Percentiles rank a stretch among this genome's conserved stretches.
These are phyloP conservation scores for Davidsoniella eucalypti DNA, from an alignment of 2,329 filamentous ascomycete species.

Conservation along the genomic window DNA sequence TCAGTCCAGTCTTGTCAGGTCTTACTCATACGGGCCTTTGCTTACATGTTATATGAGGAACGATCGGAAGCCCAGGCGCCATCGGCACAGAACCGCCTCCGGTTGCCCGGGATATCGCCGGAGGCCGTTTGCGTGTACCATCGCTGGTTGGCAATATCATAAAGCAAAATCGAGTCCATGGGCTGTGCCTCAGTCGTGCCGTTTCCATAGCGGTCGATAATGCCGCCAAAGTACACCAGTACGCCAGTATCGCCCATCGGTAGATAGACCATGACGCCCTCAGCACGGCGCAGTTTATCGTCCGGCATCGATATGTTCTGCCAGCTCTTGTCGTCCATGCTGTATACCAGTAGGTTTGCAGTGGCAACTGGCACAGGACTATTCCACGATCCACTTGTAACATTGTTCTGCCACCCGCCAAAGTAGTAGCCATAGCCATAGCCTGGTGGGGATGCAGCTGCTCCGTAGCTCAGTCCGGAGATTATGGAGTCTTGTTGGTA, in stretches of 20 bases:
- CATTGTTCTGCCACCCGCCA: conserved; percentile 44
- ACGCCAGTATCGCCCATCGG: conserved; percentile 43
- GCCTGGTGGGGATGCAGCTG: conserved; percentile 36
- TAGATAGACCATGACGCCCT: conserved; percentile 43
- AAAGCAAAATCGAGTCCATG: conserved; percentile 38
- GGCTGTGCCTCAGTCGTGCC: conserved; percentile 29
- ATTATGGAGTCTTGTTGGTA: conserved; percentile 22
- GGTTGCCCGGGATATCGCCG: conserved; percentile 33
- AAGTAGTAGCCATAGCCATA: conserved; percentile 43
- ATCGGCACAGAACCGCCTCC: conserved; percentile 45
- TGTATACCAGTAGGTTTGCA: conserved; percentile 36
- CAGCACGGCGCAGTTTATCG: conserved; percentile 36
- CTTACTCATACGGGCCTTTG: not conserved
- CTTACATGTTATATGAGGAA: conserved; percentile 49
- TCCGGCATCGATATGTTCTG: conserved; percentile 35
- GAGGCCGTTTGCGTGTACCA: conserved; percentile 44
- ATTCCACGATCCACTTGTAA: conserved; percentile 33
- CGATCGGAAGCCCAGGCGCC: conserved; percentile 41
- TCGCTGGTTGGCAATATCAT: conserved; percentile 40
- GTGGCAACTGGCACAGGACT: conserved; percentile 29
- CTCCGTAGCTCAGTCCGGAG: conserved; percentile 36
- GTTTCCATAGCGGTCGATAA: conserved; percentile 26
- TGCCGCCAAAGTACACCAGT: conserved; percentile 45
- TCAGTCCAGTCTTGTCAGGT: not conserved
- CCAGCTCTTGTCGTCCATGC: conserved; percentile 35